Evolutionary conservation across 2,329 filamentous ascomycete genomes (phyloP).

Genomic region (Diplocarpon mali): DNA sequence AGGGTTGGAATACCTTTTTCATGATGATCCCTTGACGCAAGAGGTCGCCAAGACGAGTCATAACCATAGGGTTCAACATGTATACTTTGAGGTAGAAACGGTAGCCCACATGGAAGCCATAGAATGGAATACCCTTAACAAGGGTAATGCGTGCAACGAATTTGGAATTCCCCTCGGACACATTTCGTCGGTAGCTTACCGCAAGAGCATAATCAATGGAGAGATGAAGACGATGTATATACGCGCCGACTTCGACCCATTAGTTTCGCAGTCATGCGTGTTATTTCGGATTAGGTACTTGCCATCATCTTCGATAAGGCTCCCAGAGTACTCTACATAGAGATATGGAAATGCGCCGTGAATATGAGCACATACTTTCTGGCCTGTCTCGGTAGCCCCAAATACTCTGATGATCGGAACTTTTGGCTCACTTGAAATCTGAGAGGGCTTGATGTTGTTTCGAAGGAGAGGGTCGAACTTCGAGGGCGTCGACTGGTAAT

Average conservation of each 20-base stretch:
- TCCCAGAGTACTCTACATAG: conserved; percentile 76
- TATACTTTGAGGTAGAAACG: conserved; percentile 90
- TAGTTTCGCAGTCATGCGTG: conserved; percentile 4
- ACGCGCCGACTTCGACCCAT: conserved; percentile 50
- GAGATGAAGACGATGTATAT: conserved; percentile 67
- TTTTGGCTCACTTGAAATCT: conserved; percentile 52
- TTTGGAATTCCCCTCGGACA: conserved; percentile 52
- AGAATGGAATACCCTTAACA: conserved; percentile 90
- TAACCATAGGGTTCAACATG: conserved; percentile 75
- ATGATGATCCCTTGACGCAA: conserved; percentile 81
- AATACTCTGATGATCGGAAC: conserved; percentile 86
- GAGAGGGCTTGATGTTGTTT: conserved; percentile 47
- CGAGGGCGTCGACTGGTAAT: conserved; percentile 75
- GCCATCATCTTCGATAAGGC: conserved; percentile 57
- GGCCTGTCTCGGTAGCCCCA: conserved; percentile 84
- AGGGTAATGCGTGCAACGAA: conserved; percentile 87
- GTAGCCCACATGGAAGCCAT: conserved; percentile 90
- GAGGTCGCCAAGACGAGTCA: conserved; percentile 79
- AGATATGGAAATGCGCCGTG: conserved; percentile 94
- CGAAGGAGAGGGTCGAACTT: conserved; percentile 71
- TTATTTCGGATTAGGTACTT: conserved; percentile 23
- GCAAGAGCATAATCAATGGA: conserved; percentile 88
- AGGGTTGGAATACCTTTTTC: conserved; percentile 76
- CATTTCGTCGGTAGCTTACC: conserved; percentile 70
- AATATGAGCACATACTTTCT: conserved; percentile 92